These are phyloP conservation scores for Hymenoscyphus fraxineus DNA, from an alignment of 2,329 filamentous ascomycete genomes.

Conservation along the genomic window DNA sequence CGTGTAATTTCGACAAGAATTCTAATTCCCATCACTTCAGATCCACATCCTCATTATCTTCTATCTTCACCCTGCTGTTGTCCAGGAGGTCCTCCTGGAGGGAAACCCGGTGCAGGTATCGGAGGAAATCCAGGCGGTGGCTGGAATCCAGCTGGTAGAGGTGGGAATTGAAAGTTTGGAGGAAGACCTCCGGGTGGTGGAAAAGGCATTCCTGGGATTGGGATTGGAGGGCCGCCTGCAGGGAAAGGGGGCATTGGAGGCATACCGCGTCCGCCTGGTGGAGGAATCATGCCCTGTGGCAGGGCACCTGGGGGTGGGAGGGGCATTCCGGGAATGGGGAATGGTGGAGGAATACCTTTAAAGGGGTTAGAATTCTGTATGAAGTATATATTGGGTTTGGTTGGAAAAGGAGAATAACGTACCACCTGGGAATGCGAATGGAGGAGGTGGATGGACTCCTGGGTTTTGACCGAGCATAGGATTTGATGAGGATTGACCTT, in stretches of 20 bases:
- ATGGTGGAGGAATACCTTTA: constrained; percentile 49
- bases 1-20: background rate
- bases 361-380: background rate
- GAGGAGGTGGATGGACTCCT: constrained; percentile 47
- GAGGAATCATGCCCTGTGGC: constrained; percentile 33
- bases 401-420: constrained; percentile 34
- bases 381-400: background rate
- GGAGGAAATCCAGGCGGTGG: constrained; percentile 24
- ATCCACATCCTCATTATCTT: background rate
- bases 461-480: constrained; percentile 72
- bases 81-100: constrained; percentile 10
- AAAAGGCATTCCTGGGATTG: constrained; percentile 40
- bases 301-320: constrained; percentile 12
- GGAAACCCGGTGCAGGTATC: constrained; percentile 17
- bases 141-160: constrained; percentile 32
- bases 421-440: constrained; percentile 62
- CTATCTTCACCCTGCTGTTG: constrained; percentile 17
- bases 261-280: constrained; percentile 28
- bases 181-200: constrained; percentile 45
- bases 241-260: constrained; percentile 28
- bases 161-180: constrained; percentile 50
- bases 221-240: constrained; percentile 19
- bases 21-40: background rate
- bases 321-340: constrained; percentile 48
- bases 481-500: constrained; percentile 82